Percentiles rank a stretch among this genome's conserved stretches.
Conservation (phyloP, 192 early-diverging fungal genomes). For the Podila verticillata region DNA sequence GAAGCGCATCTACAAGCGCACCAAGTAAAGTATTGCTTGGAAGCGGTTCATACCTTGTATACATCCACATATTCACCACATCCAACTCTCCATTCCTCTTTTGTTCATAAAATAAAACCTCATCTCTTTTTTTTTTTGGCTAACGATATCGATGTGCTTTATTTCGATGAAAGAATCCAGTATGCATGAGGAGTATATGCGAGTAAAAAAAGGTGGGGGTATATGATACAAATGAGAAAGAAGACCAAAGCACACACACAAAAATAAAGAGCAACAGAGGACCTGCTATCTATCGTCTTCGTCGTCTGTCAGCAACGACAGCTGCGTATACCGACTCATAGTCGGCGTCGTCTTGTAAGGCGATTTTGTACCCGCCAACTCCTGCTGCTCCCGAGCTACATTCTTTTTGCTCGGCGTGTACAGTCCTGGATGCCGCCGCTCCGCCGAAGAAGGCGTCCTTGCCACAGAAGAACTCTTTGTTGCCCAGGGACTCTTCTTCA, state of each 20-base stretch:
- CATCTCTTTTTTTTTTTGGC: background rate
- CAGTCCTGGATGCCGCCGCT: slow-evolving; percentile 29
- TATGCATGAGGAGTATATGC: too few species aligned
- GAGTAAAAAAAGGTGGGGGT: too few species aligned
- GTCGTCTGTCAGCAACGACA: slow-evolving; percentile 17
- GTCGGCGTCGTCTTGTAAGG: slow-evolving; percentile 21
- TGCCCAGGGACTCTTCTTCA: background rate
- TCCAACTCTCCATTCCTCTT: background rate
- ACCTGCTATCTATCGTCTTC: background rate
- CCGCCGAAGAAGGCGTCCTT: background rate
- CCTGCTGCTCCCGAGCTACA: background rate
- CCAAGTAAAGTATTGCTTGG: slow-evolving; percentile 67
- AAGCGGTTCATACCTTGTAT: background rate
- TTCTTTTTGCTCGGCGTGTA: slow-evolving; percentile 45
- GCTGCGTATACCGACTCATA: slow-evolving; percentile 40
- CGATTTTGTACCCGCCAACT: background rate
- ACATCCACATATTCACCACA: background rate
- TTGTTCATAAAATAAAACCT: background rate
- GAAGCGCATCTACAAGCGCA: slow-evolving; percentile 95
- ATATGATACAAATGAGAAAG: too few species aligned
- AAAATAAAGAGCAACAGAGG: background rate
- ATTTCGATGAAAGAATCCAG: too few species aligned
- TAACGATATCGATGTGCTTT: too few species aligned
- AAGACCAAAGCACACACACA: too few species aligned
- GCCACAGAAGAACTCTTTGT: background rate